Percentiles rank a stretch among this genome's conserved stretches.
Conservation (phyloP, 805 yeast genomes). For the Alloascoidea africana region DNA sequence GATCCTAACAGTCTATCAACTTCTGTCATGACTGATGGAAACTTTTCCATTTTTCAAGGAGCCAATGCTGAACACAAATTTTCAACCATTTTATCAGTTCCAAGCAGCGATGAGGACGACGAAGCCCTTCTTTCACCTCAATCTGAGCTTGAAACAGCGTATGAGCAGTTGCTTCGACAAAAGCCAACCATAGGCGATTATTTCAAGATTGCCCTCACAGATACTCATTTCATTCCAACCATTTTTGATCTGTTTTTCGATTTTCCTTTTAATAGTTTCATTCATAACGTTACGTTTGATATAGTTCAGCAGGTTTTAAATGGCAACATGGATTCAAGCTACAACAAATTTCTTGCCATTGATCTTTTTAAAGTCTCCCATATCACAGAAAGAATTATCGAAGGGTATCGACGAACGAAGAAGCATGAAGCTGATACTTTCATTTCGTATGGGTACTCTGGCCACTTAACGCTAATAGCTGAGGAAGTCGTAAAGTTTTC, state of each 20-base stretch:
- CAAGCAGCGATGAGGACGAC: constrained; percentile 1
- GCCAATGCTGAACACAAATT: neutral
- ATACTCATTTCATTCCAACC: neutral
- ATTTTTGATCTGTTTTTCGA: neutral
- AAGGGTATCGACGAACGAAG: neutral
- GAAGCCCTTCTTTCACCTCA: no score
- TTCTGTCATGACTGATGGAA: no score
- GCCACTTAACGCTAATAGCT: neutral
- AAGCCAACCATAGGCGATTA: neutral
- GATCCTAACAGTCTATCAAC: no score
- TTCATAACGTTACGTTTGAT: constrained; percentile 1
- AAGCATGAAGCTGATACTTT: neutral
- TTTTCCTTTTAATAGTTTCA: neutral
- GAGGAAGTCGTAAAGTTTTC: neutral
- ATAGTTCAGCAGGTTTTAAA: neutral
- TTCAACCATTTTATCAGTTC: constrained; percentile 1
- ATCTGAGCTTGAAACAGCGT: no score
- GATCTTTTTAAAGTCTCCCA: neutral
- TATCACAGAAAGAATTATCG: neutral
- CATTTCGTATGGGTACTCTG: neutral
- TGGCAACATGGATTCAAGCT: neutral
- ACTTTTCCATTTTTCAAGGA: neutral
- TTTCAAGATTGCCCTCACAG: neutral
- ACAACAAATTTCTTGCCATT: constrained; percentile 1
- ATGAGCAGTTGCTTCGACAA: no score